Base-by-base conservation (phyloP, 768 basidiomycete genomes). In the Auricularia cornea region DNA sequence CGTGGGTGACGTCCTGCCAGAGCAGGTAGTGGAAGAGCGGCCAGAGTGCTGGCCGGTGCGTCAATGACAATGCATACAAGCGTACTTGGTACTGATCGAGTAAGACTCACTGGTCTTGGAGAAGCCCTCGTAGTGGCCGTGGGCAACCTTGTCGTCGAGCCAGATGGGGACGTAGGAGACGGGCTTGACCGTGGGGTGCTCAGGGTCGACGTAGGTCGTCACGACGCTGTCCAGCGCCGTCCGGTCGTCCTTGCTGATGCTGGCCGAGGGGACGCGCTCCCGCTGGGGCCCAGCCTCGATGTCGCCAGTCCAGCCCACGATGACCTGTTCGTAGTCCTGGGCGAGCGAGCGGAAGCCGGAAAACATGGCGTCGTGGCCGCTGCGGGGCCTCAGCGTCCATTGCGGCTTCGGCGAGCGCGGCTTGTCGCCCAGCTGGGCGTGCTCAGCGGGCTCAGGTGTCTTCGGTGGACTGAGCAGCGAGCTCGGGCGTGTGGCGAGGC, bases 1-100 rank as follows among this genome's bases (percentile, higher is more conserved):
- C n/a, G n/a, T n/a, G n/a, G n/a, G n/a, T n/a, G n/a, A n/a, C n/a
- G 94, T 98, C 98, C 78, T 98, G 96, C 66, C 96, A 96, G 8
- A 96, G 97, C 74, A 98, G 96, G 76, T 98, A 99, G 74, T 99
- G 97, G 83, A 99, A 98, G 57, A 99, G 81, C 2, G 97, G 97
- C 97, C 97, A 99, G 60, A 99, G 85, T n/a, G n/a, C n/a, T n/a
- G n/a, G n/a, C n/a, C n/a, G n/a, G n/a, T n/a, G n/a, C n/a, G n/a
- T n/a, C n/a, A n/a, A n/a, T n/a, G n/a, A n/a, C n/a, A n/a, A n/a
- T n/a, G n/a, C n/a, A n/a, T n/a, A n/a, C n/a, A n/a, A n/a, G n/a
- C n/a, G n/a, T n/a, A n/a, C n/a, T n/a, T n/a, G n/a, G n/a, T n/a
- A n/a, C n/a, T n/a, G n/a, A n/a, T n/a, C n/a, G n/a, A n/a, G n/a